Conservation (phyloP, 805 yeast genomes). For the Kazachstania africana region DNA sequence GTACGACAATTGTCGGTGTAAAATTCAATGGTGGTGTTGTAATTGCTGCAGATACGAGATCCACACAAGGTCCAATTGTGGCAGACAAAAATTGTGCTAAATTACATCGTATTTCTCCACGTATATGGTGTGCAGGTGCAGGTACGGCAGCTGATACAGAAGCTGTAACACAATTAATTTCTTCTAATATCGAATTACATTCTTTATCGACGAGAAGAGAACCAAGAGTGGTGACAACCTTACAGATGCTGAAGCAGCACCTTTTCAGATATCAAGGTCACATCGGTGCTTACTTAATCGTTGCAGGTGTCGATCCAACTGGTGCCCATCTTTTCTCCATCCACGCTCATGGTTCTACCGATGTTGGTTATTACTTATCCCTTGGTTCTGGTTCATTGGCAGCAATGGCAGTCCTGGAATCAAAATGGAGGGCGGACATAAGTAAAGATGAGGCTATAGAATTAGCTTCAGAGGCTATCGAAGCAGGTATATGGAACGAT, state of each 20-base stretch:
- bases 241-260: slow-evolving; percentile 90
- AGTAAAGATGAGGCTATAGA: slow-evolving; percentile 83
- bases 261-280: slow-evolving; percentile 95
- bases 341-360: slow-evolving; percentile 97
- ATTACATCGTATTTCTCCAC: slow-evolving; percentile 78
- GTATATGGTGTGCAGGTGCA: slow-evolving; percentile 99
- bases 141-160: slow-evolving; percentile 99
- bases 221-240: slow-evolving; percentile 88
- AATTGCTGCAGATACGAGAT: slow-evolving; percentile 97
- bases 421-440: slow-evolving; percentile 71
- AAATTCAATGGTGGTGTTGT: slow-evolving; percentile 89
- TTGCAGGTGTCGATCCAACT: slow-evolving; percentile 96
- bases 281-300: slow-evolving; percentile 91
- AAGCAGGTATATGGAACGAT: slow-evolving; percentile 98
- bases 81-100: slow-evolving; percentile 98
- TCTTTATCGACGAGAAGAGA: slow-evolving; percentile 70
- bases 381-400: slow-evolving; percentile 96
- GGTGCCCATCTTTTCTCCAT: slow-evolving; percentile 88
- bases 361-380: slow-evolving; percentile 85
- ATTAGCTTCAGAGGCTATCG: slow-evolving; percentile 84
- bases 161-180: slow-evolving; percentile 88
- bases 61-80: slow-evolving; percentile 91
- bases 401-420: slow-evolving; percentile 94
- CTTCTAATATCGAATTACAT: slow-evolving; percentile 85
- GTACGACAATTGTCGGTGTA: slow-evolving; percentile 98